Evolutionary conservation across 495 filamentous ascomycete species (phyloP), one percentile per base, ranked within the genome.

Genomic region (Aspergillus cavernicola): DNA sequence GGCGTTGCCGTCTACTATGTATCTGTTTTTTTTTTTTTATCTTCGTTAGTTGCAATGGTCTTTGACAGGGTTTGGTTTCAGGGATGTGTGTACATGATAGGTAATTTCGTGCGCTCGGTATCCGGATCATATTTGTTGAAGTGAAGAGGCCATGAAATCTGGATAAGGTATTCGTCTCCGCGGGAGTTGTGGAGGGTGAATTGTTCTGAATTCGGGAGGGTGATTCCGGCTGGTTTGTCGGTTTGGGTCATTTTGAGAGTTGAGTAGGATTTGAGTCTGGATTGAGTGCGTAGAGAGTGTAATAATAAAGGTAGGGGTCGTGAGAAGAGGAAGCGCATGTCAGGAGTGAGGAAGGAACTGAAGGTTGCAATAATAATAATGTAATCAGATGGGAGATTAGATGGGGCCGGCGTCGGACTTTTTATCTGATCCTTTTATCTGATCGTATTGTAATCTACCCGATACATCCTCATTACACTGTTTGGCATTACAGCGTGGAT

Each of bases 1-100:
- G 1, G 61, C 55, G 44, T 66, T 66, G 9, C 64, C 64, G 15
- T 66, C 64, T 16, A 66, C 59, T 7, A 62, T 57, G 43, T 66
- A 66, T 50, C 64, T 64, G 15, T 5, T 16, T 28, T 23, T 15
- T 13, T 26, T 33, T 46, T n/a, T n/a, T n/a, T n/a, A n/a, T n/a
- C n/a, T n/a, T n/a, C n/a, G n/a, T n/a, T n/a, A n/a, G n/a, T n/a
- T n/a, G n/a, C n/a, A n/a, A n/a, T n/a, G n/a, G n/a, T n/a, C n/a
- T n/a, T n/a, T n/a, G n/a, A n/a, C n/a, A 33, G 31, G 12, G 8
- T 7, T 13, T 53, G 31, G 5, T n/a, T 38, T 28, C 19, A 38
- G 11, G 28, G 18, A 4, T 24, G 9, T 24, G 18, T 38, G 48
- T 40, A 66, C 63, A 66, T 59, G 7, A 66, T 61, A 3, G 63